Conservation (phyloP, 2,329 filamentous ascomycete genomes). For the Ceratocystis albifundus region DNA sequence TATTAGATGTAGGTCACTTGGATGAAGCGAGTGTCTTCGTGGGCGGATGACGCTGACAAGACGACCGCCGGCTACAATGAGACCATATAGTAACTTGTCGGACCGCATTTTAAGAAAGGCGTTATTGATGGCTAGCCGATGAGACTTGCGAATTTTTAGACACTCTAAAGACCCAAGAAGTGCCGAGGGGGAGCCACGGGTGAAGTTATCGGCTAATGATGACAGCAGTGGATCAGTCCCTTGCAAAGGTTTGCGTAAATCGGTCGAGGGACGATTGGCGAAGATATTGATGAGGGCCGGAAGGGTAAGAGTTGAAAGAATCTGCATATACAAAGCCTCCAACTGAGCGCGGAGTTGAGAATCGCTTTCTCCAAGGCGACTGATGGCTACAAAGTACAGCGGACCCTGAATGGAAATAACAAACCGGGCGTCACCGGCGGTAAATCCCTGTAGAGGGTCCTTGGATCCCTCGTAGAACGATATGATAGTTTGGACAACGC, state of each 20-base stretch:
- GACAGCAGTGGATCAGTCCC: constrained; percentile 86
- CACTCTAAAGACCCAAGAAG: constrained; percentile 86
- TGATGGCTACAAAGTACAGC: constrained; percentile 87
- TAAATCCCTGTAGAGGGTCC: constrained; percentile 71
- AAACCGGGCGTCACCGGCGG: constrained; percentile 75
- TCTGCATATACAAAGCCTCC: constrained; percentile 95
- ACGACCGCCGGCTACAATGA: constrained; percentile 83
- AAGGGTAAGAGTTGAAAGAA: constrained; percentile 84
- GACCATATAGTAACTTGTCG: constrained; percentile 74
- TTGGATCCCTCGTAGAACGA: constrained; percentile 82
- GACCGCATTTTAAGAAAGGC: constrained; percentile 68
- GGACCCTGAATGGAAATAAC: constrained; percentile 76
- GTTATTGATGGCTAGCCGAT: constrained; percentile 76
- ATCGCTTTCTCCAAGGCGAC: constrained; percentile 83
- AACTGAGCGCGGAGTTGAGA: constrained; percentile 75
- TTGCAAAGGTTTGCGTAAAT: constrained; percentile 77
- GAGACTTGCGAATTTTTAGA: constrained; percentile 77
- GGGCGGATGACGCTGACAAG: constrained; percentile 92
- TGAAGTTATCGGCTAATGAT: constrained; percentile 88
- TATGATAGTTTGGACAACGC: constrained; percentile 92
- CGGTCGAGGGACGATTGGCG: constrained; percentile 79
- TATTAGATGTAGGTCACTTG: constrained; percentile 86
- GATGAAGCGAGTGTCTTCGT: constrained; percentile 88
- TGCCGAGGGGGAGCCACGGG: constrained; percentile 77
- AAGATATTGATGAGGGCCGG: constrained; percentile 81